These are phyloP conservation scores for Phytophthora hibernalis DNA, from an alignment of 352 stramenopile genomes.

Conservation along the genomic window DNA sequence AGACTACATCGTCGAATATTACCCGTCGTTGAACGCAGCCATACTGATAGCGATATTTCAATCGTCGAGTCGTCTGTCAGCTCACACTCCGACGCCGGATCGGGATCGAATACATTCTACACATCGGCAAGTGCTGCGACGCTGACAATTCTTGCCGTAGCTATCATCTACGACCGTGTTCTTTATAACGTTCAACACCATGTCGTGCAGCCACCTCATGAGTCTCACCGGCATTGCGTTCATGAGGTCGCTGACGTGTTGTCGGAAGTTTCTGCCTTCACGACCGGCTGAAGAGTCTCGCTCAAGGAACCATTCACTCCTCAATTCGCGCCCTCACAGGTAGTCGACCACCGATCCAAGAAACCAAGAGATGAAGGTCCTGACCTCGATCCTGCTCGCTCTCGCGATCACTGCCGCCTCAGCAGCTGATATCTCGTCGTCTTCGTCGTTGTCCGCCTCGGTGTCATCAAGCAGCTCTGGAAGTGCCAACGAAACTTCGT, in stretches of 20 bases:
- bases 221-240: not conserved
- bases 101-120: not conserved
- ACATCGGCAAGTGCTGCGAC: not conserved
- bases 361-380: constrained; percentile 43
- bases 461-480: constrained; percentile 14
- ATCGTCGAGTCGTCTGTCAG: not conserved
- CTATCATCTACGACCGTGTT: too few species aligned
- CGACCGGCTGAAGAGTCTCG: constrained; percentile 12
- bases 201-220: not conserved
- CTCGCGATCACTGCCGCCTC: constrained; percentile 25
- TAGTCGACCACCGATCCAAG: not conserved
- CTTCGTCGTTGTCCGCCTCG: constrained; percentile 1
- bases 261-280: constrained; percentile 11
- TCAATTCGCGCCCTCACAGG: constrained; percentile 29
- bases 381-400: constrained; percentile 37
- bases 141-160: not conserved
- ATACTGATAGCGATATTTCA: not conserved
- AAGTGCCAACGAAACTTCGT: constrained; percentile 2
- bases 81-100: not conserved
- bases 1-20: constrained; percentile 4
- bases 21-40: not conserved
- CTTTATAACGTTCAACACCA: too few species aligned
- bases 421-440: constrained; percentile 10
- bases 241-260: too few species aligned
- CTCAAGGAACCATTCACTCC: constrained; percentile 20